Base-by-base conservation (phyloP, 176 grass and related monocot species). In the Ensete glaucum region DNA sequence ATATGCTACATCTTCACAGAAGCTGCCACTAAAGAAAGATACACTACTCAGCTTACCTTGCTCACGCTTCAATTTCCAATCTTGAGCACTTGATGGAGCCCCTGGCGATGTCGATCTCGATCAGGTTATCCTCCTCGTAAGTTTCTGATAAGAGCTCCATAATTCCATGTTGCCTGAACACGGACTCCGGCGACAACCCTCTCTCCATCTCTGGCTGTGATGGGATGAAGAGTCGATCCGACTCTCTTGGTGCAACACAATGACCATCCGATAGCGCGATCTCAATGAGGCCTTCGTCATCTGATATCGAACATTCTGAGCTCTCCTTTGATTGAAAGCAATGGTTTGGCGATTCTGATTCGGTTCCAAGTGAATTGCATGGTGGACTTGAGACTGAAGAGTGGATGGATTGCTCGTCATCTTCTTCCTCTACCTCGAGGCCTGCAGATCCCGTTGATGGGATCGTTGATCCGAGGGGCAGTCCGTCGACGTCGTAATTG, bases 91-190 rank as follows among this genome's bases (percentile, higher is more conserved):
- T 92, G 78, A 92, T 92, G 74, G 89, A 92, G 72, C 89, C 92
- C 71, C 84, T 87, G 82, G 34, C 48, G 27, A 92, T 87, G 83
- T 92, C 92, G n/a, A 96, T 85, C 86, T 96, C 92, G 56, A 96
- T 92, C 81, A 96, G 79, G 87, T 91, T 92, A 55, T 92, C 89
- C 56, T 96, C 92, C 73, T 96, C 92, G 2, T 74, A 75, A 55
- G 92, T 87, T 80, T 96, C 92, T 0, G 88, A 89, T 73, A 89
- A 24, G 51, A 92, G 72, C 78, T 92, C 89, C 72, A 89, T 82
- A 73, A 92, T 79, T 16, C 83, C 89, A 26, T 60, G 85, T 85
- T 79, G 88, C 57, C 85, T 83, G 1, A 89, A 85, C 68, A 85
- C 57, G 26, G 90, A 82, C 49, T 92, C 86, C 0, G 89, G 92